phyloP scores from a whole-genome alignment of 192 early-diverging fungal species.

The Chytriomyces confervae region DNA sequence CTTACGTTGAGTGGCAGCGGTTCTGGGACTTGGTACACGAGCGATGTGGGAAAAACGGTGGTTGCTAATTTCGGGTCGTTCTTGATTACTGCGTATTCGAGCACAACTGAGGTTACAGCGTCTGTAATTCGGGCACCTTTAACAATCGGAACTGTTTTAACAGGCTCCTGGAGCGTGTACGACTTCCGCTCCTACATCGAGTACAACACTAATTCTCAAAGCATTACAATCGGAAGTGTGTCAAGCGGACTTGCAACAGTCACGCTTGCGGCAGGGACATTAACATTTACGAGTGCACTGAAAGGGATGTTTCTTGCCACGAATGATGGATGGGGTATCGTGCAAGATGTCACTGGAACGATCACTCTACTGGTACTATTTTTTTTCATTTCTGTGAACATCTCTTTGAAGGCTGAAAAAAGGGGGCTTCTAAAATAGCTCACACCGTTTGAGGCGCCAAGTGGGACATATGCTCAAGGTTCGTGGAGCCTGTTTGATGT shows the following conservation, averaged over 20 bases:
- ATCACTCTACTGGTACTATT: conserved; percentile 3
- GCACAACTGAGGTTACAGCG: conserved; percentile 1
- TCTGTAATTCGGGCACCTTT: conserved; percentile 14
- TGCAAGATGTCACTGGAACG: conserved; percentile 13
- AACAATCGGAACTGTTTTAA: background rate
- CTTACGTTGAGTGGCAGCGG: background rate
- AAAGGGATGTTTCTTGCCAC: conserved; percentile 14
- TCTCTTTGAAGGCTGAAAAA: no score
- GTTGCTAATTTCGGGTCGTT: conserved; percentile 9
- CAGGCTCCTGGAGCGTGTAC: conserved; percentile 21
- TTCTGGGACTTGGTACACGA: conserved; percentile 7
- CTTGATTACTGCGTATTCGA: conserved; percentile 21
- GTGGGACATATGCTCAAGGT: conserved; percentile 7
- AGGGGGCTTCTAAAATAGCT: background rate
- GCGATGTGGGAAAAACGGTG: conserved; percentile 33
- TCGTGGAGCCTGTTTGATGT: conserved; percentile 34
- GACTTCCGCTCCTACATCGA: conserved; percentile 25
- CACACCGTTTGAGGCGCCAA: background rate
- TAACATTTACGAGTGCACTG: conserved; percentile 9
- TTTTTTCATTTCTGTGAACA: background rate
- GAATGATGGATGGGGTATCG: conserved; percentile 22
- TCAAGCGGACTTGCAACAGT: background rate
- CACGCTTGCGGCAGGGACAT: background rate
- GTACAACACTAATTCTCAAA: background rate
- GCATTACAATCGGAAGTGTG: conserved; percentile 8